Conservation (phyloP, 495 filamentous ascomycete genomes). For the Aspergillus incahuasiensis region DNA sequence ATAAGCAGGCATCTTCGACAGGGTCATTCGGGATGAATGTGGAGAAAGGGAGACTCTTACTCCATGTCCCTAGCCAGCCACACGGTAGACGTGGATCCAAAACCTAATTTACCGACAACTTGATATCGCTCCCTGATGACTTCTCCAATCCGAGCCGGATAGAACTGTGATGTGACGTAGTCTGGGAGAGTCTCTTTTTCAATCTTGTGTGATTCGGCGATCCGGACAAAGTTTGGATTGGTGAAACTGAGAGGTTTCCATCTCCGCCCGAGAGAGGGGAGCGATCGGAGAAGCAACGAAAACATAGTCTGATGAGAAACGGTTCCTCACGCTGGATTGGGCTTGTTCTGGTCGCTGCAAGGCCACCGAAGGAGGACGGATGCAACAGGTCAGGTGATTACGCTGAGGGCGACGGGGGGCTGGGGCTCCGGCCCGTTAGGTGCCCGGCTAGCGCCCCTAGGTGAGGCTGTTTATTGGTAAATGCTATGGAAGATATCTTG, state of each 20-base stretch:
- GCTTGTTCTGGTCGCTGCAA: too few relatives aligned
- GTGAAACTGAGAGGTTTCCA: constrained; percentile 5
- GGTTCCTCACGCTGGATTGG: too few relatives aligned
- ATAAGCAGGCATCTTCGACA: neutral
- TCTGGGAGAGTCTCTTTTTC: constrained; percentile 6
- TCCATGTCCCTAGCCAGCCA: neutral
- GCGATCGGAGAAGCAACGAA: neutral
- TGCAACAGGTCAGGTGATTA: too few relatives aligned
- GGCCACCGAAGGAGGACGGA: too few relatives aligned
- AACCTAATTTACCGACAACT: neutral
- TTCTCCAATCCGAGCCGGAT: neutral
- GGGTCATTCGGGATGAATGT: too few relatives aligned
- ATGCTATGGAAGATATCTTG: too few relatives aligned
- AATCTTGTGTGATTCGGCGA: constrained; percentile 2
- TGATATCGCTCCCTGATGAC: neutral
- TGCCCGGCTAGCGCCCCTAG: too few relatives aligned
- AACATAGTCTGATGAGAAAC: constrained; percentile 5
- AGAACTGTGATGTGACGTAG: neutral
- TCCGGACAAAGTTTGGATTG: constrained; percentile 3
- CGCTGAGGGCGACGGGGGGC: too few relatives aligned
- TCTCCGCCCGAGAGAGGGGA: neutral
- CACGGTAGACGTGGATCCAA: neutral
- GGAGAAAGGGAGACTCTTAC: too few relatives aligned
- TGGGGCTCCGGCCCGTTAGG: too few relatives aligned
- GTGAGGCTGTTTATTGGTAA: too few relatives aligned